Conservation (phyloP, 257 asterid species). For the Parsonsia alboflavescens region DNA sequence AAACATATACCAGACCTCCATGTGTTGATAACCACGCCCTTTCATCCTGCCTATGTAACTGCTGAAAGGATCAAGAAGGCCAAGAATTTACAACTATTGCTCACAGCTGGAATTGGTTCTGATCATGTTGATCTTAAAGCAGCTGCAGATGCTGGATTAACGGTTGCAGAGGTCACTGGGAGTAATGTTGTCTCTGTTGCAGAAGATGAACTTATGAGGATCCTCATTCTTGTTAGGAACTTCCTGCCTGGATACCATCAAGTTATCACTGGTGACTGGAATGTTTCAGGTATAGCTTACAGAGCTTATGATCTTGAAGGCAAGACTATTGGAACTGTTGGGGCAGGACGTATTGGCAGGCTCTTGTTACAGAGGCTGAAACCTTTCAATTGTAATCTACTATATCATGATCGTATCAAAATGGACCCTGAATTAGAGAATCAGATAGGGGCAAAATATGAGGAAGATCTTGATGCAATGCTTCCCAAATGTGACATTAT, state of each 20-base stretch:
- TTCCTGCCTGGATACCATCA: slow-evolving; percentile 88
- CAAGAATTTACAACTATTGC: slow-evolving; percentile 73
- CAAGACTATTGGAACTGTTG: slow-evolving; percentile 98
- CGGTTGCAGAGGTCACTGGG: slow-evolving; percentile 98
- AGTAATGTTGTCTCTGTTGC: slow-evolving; percentile 95
- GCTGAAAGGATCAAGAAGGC: slow-evolving; percentile 98
- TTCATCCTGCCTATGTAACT: slow-evolving; percentile 94
- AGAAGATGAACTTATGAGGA: slow-evolving; percentile 97
- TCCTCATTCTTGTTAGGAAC: slow-evolving; percentile 88
- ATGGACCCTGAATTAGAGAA: slow-evolving; percentile 73
- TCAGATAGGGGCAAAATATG: slow-evolving; percentile 70
- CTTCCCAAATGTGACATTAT: slow-evolving; percentile 88
- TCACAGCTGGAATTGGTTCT: slow-evolving; percentile 97
- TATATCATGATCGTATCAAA: slow-evolving; percentile 85
- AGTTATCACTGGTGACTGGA: slow-evolving; percentile 85
- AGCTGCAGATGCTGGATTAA: slow-evolving; percentile 92
- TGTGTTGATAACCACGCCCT: slow-evolving; percentile 89
- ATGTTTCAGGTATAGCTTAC: slow-evolving; percentile 82
- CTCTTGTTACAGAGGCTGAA: slow-evolving; percentile 84
- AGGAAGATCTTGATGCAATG: slow-evolving; percentile 88
- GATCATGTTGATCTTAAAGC: slow-evolving; percentile 95
- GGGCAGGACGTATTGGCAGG: slow-evolving; percentile 91
- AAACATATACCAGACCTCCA: slow-evolving; percentile 90
- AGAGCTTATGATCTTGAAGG: slow-evolving; percentile 97
- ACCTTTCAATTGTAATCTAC: slow-evolving; percentile 84